Percentiles rank a stretch among this genome's conserved stretches.
phyloP scores from a whole-genome alignment of 345 rosid species.

The Excoecaria agallocha region DNA sequence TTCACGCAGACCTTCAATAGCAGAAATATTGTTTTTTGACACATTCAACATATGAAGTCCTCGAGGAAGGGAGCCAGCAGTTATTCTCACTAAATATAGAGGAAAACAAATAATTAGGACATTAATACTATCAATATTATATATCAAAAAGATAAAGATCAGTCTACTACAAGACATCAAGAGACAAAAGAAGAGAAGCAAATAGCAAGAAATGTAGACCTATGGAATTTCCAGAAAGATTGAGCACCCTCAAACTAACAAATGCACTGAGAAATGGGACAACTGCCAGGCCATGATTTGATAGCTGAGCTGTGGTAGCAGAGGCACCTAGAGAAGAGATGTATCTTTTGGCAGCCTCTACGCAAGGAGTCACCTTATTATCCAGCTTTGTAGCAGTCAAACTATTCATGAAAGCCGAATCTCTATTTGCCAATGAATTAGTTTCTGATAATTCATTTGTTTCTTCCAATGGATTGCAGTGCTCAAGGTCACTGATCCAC shows the following conservation, averaged over 20 bases:
- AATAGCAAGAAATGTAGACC: conserved; percentile 41
- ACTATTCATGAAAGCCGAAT: conserved; percentile 29
- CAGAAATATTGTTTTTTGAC: conserved; percentile 75
- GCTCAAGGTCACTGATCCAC: conserved; percentile 84
- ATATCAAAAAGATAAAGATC: background rate
- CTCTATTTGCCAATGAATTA: conserved; percentile 35
- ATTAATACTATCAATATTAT: background rate
- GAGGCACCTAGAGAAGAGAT: conserved; percentile 64
- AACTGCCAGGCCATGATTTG: conserved; percentile 61
- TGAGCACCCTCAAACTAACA: conserved; percentile 69
- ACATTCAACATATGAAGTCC: conserved; percentile 79
- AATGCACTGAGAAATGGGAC: conserved; percentile 85
- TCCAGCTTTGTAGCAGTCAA: conserved; percentile 45
- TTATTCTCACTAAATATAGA: conserved; percentile 57
- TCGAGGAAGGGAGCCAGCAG: conserved; percentile 88
- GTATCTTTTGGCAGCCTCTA: conserved; percentile 76
- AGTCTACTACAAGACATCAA: background rate
- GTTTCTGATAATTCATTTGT: conserved; percentile 36
- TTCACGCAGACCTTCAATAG: conserved; percentile 88
- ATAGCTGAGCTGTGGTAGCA: conserved; percentile 73
- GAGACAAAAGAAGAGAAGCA: background rate
- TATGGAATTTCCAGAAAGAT: conserved; percentile 84
- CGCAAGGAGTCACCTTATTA: conserved; percentile 54
- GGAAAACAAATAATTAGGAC: conserved; percentile 12
- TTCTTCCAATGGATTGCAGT: conserved; percentile 54